A percentile compares a stretch with the other conserved stretches of the same genome.
Conservation (phyloP, 1,139 yeast genomes). For the Saccharomycopsis hybrid region DNA sequence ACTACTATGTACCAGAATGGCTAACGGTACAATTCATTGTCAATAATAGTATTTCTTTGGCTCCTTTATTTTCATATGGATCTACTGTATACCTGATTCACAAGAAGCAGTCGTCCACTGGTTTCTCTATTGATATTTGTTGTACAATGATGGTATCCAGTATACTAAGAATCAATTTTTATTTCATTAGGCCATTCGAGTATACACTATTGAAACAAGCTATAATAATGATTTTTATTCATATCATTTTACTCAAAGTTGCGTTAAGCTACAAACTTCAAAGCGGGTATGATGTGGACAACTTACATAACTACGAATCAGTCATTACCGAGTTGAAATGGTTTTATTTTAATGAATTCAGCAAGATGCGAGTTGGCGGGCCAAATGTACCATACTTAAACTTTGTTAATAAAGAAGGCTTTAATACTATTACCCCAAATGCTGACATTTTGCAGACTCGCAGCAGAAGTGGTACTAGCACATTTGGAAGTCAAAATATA, state of each 20-base stretch:
- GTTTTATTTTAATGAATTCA: neutral
- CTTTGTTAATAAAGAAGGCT: neutral
- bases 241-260: slow-evolving; percentile 52
- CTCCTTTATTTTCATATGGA: slow-evolving; percentile 82
- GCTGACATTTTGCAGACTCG: too few species aligned
- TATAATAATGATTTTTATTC: slow-evolving; percentile 71
- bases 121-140: slow-evolving; percentile 84
- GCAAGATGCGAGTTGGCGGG: too few species aligned
- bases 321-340: neutral
- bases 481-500: too few species aligned
- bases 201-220: slow-evolving; percentile 69
- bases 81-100: slow-evolving; percentile 70
- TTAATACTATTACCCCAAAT: neutral
- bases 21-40: slow-evolving; percentile 35
- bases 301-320: slow-evolving; percentile 1
- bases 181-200: slow-evolving; percentile 75
- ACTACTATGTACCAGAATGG: slow-evolving; percentile 34
- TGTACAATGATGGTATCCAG: slow-evolving; percentile 84
- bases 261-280: slow-evolving; percentile 55
- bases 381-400: too few species aligned
- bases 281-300: slow-evolving; percentile 17
- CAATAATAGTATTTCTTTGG: slow-evolving; percentile 48
- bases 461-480: neutral
- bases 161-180: slow-evolving; percentile 67
- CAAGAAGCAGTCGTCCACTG: slow-evolving; percentile 56